Evolutionary conservation across 2,329 filamentous ascomycete species (phyloP), one percentile per base, ranked within the genome.

Genomic region (Aspergillus oerlinghausenensis): DNA sequence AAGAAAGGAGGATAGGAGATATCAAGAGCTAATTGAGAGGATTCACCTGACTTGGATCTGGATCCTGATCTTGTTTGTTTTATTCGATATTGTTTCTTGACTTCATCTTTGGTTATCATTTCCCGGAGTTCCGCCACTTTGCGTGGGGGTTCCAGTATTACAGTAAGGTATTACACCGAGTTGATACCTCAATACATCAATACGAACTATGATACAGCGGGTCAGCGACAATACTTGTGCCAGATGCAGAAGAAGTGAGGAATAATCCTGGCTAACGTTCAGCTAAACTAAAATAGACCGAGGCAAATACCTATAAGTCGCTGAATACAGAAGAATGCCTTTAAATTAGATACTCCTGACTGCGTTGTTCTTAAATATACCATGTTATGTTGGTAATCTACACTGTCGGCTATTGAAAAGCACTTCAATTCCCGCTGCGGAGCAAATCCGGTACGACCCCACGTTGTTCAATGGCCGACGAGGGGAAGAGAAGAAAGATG

Each of bases 361-460:
- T 35, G 32, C 2, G 14, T 3, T 3, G 32, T 17, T 6, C 14
- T 17, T 38, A 38, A 17, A 17, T 38, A 38, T 14, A 38, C 0
- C 14, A 17, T 17, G 11, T 38, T 17, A 17, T 38, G 14, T 14
- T 14, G 32, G 32, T 43, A 45, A 9, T 45, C 3, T 10, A 3
- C 0, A 4, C 3, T 32, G 47, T 61, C 63, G 63, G 63, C 54
- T 60, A 65, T 61, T 63, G 59, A 61, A 38, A 40, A 14, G 3
- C 32, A 23, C 50, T 47, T 59, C 59, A 61, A 61, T 48, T 42
- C 38, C 59, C 56, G 55, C 59, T 53, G 51, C 64, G 67, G 65
- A 66, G 58, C 50, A 61, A 55, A 54, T 65, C 65, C 64, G 38
- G 49, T 40, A 40, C 29, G 35, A 56, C 57, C 62, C 59, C 62